Evolutionary conservation across 495 filamentous ascomycete species (phyloP).

Genomic region (Annulohypoxylon moriforme): DNA sequence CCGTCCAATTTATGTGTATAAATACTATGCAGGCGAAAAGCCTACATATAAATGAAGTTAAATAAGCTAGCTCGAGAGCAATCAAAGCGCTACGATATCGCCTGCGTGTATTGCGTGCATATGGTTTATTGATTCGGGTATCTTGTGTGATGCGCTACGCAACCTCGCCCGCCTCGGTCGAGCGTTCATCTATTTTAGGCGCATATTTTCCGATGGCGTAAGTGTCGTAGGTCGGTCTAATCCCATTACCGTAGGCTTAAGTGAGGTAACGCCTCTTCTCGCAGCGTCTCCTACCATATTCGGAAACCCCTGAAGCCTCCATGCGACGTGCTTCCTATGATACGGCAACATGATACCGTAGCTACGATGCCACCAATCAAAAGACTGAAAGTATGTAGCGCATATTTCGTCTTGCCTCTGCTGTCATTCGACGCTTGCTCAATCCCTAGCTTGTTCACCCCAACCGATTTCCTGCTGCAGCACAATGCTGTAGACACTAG

Average conservation of each 20-base stretch:
- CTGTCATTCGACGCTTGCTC: not conserved
- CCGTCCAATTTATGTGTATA: slow-evolving; percentile 29
- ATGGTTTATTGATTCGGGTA: slow-evolving; percentile 30
- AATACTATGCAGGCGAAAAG: slow-evolving; percentile 19
- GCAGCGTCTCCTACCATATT: not conserved
- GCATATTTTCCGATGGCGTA: not conserved
- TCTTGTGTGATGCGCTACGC: slow-evolving; percentile 16
- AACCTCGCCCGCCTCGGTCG: not conserved
- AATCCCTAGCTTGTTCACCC: slow-evolving; percentile 61
- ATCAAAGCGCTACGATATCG: not conserved
- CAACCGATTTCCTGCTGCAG: slow-evolving; percentile 91
- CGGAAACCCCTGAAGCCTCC: not conserved
- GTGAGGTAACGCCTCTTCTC: not conserved
- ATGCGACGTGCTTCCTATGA: not conserved
- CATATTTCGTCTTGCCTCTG: not conserved
- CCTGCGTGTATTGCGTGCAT: slow-evolving; percentile 1
- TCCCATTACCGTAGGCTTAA: not conserved
- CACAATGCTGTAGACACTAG: slow-evolving; percentile 98
- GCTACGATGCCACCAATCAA: not conserved
- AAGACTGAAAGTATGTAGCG: not conserved
- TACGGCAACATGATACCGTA: not conserved
- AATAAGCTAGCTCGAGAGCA: not conserved
- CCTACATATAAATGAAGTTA: not conserved
- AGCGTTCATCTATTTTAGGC: not conserved
- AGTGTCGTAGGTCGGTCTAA: not conserved